Evolutionary conservation across 208 protist genomes (phyloP), one percentile per base, ranked within the genome.

Genomic region (Blastocrithidia nonstop): DNA sequence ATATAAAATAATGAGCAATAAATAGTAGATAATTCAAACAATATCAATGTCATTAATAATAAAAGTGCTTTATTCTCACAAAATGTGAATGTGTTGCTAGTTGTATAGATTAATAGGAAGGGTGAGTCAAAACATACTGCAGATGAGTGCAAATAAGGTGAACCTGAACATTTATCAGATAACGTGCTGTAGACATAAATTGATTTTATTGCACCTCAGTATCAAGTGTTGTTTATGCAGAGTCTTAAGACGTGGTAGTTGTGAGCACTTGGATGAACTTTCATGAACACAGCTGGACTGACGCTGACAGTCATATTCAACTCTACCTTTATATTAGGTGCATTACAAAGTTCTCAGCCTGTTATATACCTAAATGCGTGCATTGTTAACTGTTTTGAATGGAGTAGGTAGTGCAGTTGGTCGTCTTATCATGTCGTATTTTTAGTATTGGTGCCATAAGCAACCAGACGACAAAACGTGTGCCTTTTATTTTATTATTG

Each of bases 221-320:
- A 72, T 48, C 74, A 76, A 47, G 65, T 54, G 3, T 59, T 54
- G 1, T 84, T 84, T 46, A 21, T 62, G 28, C 43, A 64, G 42
- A 76, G 50, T 54, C 27, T 54, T 15, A 50, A 57, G 44, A 75
- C 70, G 4, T 19, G 63, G 22, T 24, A 32, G 5, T 46, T 84
- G 17, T 84, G 74, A 71, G 45, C 31, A 39, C 50, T 79, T 19
- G 45, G 61, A 15, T 73, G 57, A 54, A 63, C 66, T 15, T 50
- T 79, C 20, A 77, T 84, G 57, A 62, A 51, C 47, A 58, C 37
- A 21, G 27, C 70, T 0, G 68, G 71, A n/a, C 41, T 50, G 29
- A 57, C 71, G 49, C 61, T 71, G 40, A 66, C 81, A 11, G 55
- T 85, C 40, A 78, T 80, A 39, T 69, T 65, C 37, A 85, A 81